phyloP scores from a whole-genome alignment of 441 rosid genomes.

The Biscutella laevigata region DNA sequence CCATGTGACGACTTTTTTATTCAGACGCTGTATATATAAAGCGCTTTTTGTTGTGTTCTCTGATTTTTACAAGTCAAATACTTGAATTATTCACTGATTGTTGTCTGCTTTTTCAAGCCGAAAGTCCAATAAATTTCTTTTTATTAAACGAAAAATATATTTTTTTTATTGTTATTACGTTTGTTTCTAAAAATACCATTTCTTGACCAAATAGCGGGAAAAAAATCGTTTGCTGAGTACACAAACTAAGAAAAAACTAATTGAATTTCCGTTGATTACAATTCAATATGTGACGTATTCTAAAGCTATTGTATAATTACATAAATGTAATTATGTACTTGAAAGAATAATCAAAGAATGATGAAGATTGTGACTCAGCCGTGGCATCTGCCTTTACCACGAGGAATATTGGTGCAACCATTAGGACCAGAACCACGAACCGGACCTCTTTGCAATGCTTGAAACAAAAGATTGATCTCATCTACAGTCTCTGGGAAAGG shows the following conservation, averaged over 20 bases:
- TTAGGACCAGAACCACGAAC: slow-evolving; percentile 18
- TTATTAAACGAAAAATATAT: neutral
- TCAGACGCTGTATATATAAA: slow-evolving; percentile 21
- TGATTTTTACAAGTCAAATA: neutral
- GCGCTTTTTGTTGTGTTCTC: slow-evolving; percentile 5
- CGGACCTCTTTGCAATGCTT: slow-evolving; percentile 22
- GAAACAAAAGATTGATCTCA: slow-evolving; percentile 17
- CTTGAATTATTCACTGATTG: slow-evolving; percentile 10
- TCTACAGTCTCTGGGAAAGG: slow-evolving; percentile 23
- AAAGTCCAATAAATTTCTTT: slow-evolving; percentile 13
- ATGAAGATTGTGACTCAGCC: slow-evolving; percentile 5
- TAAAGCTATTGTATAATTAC: slow-evolving; percentile 15
- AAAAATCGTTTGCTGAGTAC: neutral
- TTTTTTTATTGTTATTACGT: neutral
- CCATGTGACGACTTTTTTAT: slow-evolving; percentile 8
- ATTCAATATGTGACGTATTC: neutral
- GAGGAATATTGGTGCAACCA: slow-evolving; percentile 26
- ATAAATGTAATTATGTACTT: slow-evolving; percentile 13
- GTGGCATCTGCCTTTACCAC: slow-evolving; percentile 18
- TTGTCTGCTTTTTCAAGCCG: slow-evolving; percentile 8
- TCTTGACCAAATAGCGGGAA: neutral
- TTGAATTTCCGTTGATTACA: neutral
- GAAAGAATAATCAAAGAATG: slow-evolving; percentile 14
- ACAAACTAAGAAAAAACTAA: neutral
- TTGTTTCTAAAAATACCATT: slow-evolving; percentile 6